Conservation (phyloP, 768 basidiomycete species). For the Boletus vinaceobasis region DNA sequence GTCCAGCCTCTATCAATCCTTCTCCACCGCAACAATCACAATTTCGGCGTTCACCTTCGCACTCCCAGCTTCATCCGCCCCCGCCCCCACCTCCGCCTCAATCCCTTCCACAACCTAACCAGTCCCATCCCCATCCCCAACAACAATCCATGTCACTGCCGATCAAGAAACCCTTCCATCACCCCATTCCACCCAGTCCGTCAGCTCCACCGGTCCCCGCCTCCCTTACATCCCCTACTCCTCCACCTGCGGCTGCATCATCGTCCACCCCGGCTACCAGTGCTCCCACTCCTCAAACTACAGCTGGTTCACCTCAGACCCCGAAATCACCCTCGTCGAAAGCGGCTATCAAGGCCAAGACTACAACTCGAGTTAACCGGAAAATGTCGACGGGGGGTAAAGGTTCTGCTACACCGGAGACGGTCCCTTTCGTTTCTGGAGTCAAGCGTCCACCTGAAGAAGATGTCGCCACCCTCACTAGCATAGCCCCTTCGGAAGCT, state of each 20-base stretch:
- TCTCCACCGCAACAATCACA: conserved; percentile 12
- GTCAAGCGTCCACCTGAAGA: conserved; percentile 38
- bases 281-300: conserved; percentile 38
- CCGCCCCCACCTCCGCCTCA: neutral
- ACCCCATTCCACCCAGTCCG: conserved; percentile 23
- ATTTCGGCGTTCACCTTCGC: conserved; percentile 5
- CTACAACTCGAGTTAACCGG: conserved; percentile 19
- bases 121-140: conserved; percentile 4
- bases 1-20: conserved; percentile 31
- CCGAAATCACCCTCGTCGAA: conserved; percentile 72
- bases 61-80: conserved; percentile 9
- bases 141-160: conserved; percentile 4
- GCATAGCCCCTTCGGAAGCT: conserved; percentile 31
- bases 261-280: conserved; percentile 51
- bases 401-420: conserved; percentile 35
- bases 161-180: conserved; percentile 17
- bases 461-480: conserved; percentile 24
- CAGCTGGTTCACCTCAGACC: conserved; percentile 56
- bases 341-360: conserved; percentile 44
- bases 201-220: conserved; percentile 13
- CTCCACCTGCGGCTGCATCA: conserved; percentile 42
- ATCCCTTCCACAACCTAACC: conserved; percentile 9
- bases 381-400: conserved; percentile 33
- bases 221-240: conserved; percentile 35
- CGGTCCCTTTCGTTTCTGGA: conserved; percentile 27